Conservation (phyloP, 495 filamentous ascomycete species). For the Aspergillus taichungensis region DNA sequence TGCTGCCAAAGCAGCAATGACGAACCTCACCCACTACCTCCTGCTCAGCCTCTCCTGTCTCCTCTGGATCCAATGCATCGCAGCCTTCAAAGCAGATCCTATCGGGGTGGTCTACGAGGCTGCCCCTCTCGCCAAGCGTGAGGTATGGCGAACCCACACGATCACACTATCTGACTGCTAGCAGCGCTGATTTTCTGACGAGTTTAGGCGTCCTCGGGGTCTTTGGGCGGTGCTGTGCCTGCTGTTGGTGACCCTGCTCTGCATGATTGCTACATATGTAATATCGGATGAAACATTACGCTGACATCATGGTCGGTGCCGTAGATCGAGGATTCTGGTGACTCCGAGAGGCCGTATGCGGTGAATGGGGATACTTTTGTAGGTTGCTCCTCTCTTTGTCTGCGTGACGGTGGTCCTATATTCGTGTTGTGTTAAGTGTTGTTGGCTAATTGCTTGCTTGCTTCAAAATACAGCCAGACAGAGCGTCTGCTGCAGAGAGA, state of each 20-base stretch:
- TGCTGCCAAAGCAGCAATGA: no score
- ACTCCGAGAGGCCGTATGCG: constrained; percentile 32
- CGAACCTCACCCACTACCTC: not conserved
- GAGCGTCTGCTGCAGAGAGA: constrained; percentile 24
- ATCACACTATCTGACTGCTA: no score
- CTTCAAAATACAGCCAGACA: constrained; percentile 22
- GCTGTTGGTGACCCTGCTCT: constrained; percentile 2
- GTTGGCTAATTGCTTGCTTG: not conserved
- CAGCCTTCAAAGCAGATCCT: not conserved
- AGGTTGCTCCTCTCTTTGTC: constrained; percentile 8
- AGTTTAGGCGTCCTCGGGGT: not conserved
- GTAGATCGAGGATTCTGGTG: constrained; percentile 21
- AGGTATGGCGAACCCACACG: not conserved
- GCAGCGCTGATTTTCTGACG: no score
- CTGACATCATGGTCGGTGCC: not conserved
- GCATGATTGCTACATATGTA: no score
- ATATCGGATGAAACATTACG: not conserved
- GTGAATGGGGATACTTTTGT: constrained; percentile 42
- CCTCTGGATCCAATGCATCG: no score
- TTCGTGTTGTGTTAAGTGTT: no score
- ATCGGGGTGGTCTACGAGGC: constrained; percentile 5
- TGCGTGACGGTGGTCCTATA: no score
- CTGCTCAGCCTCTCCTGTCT: not conserved
- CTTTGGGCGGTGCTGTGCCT: constrained; percentile 4
- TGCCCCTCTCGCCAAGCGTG: constrained; percentile 3